Base-by-base conservation (phyloP, 1,284 basidiomycete species). In the Ustilago sp. region DNA sequence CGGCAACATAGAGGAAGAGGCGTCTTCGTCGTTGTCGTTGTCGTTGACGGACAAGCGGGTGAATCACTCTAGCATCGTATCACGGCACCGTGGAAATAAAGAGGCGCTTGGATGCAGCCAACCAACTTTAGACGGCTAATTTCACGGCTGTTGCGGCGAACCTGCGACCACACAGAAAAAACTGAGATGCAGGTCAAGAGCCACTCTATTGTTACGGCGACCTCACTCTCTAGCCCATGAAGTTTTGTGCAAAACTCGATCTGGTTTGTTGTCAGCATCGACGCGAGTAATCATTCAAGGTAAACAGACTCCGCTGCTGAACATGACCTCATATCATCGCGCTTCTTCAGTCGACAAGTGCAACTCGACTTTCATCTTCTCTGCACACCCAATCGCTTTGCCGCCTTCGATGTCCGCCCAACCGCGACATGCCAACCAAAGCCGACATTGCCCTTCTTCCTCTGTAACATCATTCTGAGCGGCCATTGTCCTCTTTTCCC, bases 251-350 rank as follows among this genome's bases (percentile, higher is more conserved):
- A 3, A 28, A 45, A 11, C 9, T 15, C 41, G 41, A 45, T 45
- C 41, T 19, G 41, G 48, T 50, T 50, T 23, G 19, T 23, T 11
- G 28, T 23, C 19, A 19, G 41, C 41, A 45, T 45, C 41, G 41
- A 17, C 4, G 41, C 41, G 41, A 28, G 41, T 19, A 11, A 45
- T 17, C 41, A 15, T 15, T 50, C 48, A 50, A 32, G 48, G 48
- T 34, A 35, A 52, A 52, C 50, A 52, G 32, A 52, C 32, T 52
- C 50, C 50, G 50, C 28, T 34, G 13, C 9, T 48, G n/a, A 4
- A 28, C 50, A 52, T 52, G 32, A 52, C 50, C 32, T 52, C 50
- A 52, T 34, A 9, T 52, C 50, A 52, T 31, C 15, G 50, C 50
- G 15, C 8, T 8, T 23, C 45, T 23, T 23, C 19, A 11, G 9